phyloP scores from a whole-genome alignment of 208 protist genomes.

The Entamoeba invadens region DNA sequence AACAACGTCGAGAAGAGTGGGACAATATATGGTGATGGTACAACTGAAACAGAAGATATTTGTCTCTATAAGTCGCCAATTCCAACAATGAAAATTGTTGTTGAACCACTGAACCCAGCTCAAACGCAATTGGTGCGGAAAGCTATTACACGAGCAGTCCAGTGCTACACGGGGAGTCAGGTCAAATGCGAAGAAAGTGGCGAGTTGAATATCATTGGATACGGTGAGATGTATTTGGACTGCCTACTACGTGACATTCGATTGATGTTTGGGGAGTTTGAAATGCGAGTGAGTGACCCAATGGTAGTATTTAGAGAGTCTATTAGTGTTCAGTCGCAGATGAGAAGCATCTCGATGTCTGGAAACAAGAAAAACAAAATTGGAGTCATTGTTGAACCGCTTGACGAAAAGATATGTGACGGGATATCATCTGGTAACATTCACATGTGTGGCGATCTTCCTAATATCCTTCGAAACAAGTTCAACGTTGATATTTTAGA shows the following conservation, averaged over 20 bases:
- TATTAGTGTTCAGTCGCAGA: slow-evolving; percentile 63
- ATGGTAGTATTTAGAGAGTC: slow-evolving; percentile 86
- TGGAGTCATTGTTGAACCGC: slow-evolving; percentile 64
- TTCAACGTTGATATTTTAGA: slow-evolving; percentile 84
- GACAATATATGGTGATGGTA: slow-evolving; percentile 36
- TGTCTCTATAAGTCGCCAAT: slow-evolving; percentile 45
- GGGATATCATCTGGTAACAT: slow-evolving; percentile 52
- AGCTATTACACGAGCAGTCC: slow-evolving; percentile 65
- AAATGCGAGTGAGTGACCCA: slow-evolving; percentile 76
- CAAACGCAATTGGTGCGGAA: slow-evolving; percentile 74
- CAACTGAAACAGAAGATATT: slow-evolving; percentile 40
- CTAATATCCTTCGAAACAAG: slow-evolving; percentile 1
- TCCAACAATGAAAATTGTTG: slow-evolving; percentile 65
- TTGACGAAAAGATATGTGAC: slow-evolving; percentile 58
- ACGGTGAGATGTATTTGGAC: slow-evolving; percentile 95
- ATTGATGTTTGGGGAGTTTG: slow-evolving; percentile 55
- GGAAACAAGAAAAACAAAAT: slow-evolving; percentile 65
- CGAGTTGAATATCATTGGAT: slow-evolving; percentile 82
- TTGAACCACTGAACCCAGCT: slow-evolving; percentile 79
- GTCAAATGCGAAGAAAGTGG: slow-evolving; percentile 69
- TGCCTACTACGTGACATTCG: slow-evolving; percentile 84
- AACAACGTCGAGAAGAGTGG: slow-evolving; percentile 58
- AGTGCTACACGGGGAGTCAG: slow-evolving; percentile 47
- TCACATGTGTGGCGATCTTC: neutral
- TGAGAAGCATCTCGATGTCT: slow-evolving; percentile 63